Percentiles rank a stretch among this genome's conserved stretches.
Evolutionary conservation across 768 basidiomycete genomes (phyloP).

Genomic region (Rickenella mellea): DNA sequence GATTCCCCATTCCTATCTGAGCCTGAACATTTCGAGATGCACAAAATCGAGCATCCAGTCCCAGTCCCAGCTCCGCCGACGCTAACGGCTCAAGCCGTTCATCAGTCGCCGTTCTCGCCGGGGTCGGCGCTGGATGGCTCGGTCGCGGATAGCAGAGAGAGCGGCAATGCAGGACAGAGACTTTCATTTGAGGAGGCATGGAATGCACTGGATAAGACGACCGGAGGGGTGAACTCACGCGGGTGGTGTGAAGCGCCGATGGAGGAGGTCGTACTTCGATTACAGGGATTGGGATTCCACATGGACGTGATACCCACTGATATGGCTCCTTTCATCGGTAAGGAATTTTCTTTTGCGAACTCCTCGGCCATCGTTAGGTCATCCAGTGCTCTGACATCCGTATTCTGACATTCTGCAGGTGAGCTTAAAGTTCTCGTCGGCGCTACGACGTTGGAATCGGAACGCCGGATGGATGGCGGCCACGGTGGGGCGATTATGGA

Average conservation of each 20-base stretch:
- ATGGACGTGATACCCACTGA: constrained; percentile 46
- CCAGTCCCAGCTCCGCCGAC: background rate
- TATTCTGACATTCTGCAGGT: constrained; percentile 27
- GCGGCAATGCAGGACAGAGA: constrained; percentile 22
- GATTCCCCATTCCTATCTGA: constrained; percentile 63
- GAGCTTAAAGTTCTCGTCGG: constrained; percentile 53
- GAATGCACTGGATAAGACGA: constrained; percentile 35
- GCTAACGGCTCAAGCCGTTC: background rate
- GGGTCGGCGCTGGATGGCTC: background rate
- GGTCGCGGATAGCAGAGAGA: constrained; percentile 9
- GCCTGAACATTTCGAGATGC: constrained; percentile 15
- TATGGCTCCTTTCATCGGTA: constrained; percentile 53
- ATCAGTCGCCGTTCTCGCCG: background rate
- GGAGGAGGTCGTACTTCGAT: constrained; percentile 40
- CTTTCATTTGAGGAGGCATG: constrained; percentile 42
- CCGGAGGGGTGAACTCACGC: constrained; percentile 22
- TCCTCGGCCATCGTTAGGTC: constrained; percentile 8
- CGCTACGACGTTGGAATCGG: too few species aligned
- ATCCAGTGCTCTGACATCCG: background rate
- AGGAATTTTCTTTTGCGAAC: constrained; percentile 9
- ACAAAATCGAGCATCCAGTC: constrained; percentile 4
- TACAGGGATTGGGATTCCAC: constrained; percentile 38
- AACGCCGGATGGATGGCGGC: too few species aligned
- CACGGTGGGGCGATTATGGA: background rate
- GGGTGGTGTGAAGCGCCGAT: constrained; percentile 63